Conservation (phyloP, 225 moss, liverwort and hornwort genomes). For the Bryum argenteum region DNA sequence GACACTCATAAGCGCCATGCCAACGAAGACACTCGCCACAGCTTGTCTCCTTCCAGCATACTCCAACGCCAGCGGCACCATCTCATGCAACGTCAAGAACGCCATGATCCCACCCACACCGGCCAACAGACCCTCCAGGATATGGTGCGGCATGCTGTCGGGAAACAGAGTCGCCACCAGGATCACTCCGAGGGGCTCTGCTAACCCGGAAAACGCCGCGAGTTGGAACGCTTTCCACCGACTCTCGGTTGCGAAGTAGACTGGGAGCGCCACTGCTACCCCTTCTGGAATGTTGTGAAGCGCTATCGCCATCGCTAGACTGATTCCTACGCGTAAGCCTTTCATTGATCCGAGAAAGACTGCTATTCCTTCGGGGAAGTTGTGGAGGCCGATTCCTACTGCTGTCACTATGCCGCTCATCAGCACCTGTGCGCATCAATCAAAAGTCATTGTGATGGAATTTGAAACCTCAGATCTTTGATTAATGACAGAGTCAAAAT, state of each 20-base stretch:
- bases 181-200: constrained; percentile 90
- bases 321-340: constrained; percentile 90
- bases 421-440: constrained; percentile 30
- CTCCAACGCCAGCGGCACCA: constrained; percentile 93
- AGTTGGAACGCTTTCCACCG: constrained; percentile 91
- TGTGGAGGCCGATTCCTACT: constrained; percentile 90
- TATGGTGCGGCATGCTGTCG: constrained; percentile 77
- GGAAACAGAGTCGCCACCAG: constrained; percentile 88
- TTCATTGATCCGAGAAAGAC: constrained; percentile 97
- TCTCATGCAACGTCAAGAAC: constrained; percentile 93
- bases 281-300: constrained; percentile 98
- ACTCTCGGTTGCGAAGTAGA: constrained; percentile 98
- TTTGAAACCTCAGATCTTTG: too few relatives aligned
- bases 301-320: constrained; percentile 88
- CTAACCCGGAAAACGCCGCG: constrained; percentile 83
- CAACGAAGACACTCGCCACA: constrained; percentile 82
- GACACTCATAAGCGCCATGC: constrained; percentile 97
- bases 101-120: constrained; percentile 99
- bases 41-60: constrained; percentile 85
- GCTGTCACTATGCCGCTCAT: constrained; percentile 55
- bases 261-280: constrained; percentile 91
- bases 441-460: neutral
- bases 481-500: too few relatives aligned
- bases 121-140: constrained; percentile 83
- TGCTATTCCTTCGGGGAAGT: constrained; percentile 98